Conservation (phyloP, 2,329 filamentous ascomycete species). For the Neoarthrinium moseri region DNA sequence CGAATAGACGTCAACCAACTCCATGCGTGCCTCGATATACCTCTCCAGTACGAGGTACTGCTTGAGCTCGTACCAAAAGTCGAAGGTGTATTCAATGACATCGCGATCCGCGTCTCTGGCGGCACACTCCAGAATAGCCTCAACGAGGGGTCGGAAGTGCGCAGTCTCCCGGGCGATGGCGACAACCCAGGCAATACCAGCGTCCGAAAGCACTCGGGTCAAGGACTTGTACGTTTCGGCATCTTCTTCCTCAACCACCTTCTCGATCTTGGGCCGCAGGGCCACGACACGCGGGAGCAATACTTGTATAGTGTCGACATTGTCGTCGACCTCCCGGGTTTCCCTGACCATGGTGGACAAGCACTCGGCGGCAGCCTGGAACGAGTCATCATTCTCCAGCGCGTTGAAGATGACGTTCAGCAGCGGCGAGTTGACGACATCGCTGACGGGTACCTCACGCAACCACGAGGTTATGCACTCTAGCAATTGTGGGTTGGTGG, state of each 20-base stretch:
- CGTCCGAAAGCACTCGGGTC: slow-evolving; percentile 87
- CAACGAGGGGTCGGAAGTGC: slow-evolving; percentile 82
- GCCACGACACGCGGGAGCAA: slow-evolving; percentile 80
- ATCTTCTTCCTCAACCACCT: slow-evolving; percentile 78
- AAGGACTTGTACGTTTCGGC: slow-evolving; percentile 82
- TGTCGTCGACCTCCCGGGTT: slow-evolving; percentile 91
- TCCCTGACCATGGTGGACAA: slow-evolving; percentile 89
- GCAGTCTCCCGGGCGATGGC: slow-evolving; percentile 80
- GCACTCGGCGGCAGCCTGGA: slow-evolving; percentile 88
- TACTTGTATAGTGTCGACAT: slow-evolving; percentile 74
- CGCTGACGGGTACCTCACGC: slow-evolving; percentile 81
- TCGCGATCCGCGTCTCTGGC: slow-evolving; percentile 85
- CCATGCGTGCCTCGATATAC: slow-evolving; percentile 78
- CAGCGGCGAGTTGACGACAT: slow-evolving; percentile 82
- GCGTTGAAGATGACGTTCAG: slow-evolving; percentile 79
- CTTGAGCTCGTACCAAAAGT: slow-evolving; percentile 98
- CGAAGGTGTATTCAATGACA: slow-evolving; percentile 89
- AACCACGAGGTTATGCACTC: slow-evolving; percentile 98
- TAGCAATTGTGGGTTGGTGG: slow-evolving; percentile 85
- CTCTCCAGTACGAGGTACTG: slow-evolving; percentile 90
- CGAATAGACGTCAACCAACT: slow-evolving; percentile 79
- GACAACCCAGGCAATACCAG: slow-evolving; percentile 92
- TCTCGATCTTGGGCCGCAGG: slow-evolving; percentile 72
- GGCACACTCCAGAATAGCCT: slow-evolving; percentile 89
- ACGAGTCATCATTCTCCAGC: slow-evolving; percentile 71